These are phyloP conservation scores for Haberlea rhodopensis DNA, from an alignment of 257 asterid species.

Conservation along the genomic window DNA sequence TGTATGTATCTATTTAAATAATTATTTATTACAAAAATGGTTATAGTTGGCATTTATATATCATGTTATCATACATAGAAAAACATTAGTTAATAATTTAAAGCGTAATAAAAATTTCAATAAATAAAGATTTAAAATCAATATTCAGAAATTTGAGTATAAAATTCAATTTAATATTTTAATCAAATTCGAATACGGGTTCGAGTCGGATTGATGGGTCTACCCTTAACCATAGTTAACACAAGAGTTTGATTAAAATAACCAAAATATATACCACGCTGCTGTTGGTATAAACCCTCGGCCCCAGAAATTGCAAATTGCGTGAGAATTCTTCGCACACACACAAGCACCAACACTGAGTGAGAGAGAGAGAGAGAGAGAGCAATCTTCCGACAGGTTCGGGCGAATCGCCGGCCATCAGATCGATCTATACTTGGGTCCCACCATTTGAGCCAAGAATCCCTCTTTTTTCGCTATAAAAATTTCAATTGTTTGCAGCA, in stretches of 20 bases:
- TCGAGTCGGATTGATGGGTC: no score
- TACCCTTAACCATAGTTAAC: conserved; percentile 20
- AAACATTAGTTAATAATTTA: no score
- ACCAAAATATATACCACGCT: no score
- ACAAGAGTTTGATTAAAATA: background rate
- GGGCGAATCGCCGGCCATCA: conserved; percentile 53
- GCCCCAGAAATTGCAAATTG: conserved; percentile 31
- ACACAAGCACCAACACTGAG: conserved; percentile 21
- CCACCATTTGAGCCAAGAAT: conserved; percentile 43
- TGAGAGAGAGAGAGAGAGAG: conserved; percentile 32
- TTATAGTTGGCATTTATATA: no score
- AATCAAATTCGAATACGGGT: no score
- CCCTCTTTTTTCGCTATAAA: conserved; percentile 23
- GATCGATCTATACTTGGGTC: conserved; percentile 51
- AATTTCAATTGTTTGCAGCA: conserved; percentile 29
- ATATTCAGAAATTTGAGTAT: no score
- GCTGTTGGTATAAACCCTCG: conserved; percentile 36
- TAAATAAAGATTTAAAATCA: no score
- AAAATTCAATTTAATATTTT: no score
- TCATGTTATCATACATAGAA: no score
- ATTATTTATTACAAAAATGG: no score
- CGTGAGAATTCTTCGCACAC: conserved; percentile 36
- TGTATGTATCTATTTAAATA: no score
- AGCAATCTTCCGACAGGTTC: conserved; percentile 57
- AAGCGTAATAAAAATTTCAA: no score